These are phyloP conservation scores for Quercus lobata DNA, from an alignment of 331 rosid species.

Conservation along the genomic window DNA sequence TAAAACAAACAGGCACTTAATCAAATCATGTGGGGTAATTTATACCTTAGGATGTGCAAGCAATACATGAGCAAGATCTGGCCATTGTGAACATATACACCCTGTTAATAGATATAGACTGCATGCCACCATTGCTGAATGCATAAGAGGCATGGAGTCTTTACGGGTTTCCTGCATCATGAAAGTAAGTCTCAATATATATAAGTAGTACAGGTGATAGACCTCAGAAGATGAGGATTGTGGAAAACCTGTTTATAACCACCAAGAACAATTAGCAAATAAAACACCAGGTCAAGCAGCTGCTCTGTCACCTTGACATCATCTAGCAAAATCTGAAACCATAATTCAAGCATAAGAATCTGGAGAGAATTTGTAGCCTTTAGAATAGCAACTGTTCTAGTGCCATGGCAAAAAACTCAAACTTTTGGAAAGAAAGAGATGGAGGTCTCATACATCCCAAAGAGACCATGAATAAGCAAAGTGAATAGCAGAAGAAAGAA, in stretches of 20 bases:
- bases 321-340: constrained; percentile 71
- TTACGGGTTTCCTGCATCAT: constrained; percentile 62
- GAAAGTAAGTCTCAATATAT: constrained; percentile 29
- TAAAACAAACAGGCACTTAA: too few species aligned
- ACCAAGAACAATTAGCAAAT: constrained; percentile 61
- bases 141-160: constrained; percentile 45
- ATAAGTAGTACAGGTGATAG: constrained; percentile 10
- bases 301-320: constrained; percentile 76
- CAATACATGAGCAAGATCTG: constrained; percentile 73
- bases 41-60: constrained; percentile 89
- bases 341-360: constrained; percentile 11
- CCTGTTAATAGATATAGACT: constrained; percentile 67
- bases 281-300: constrained; percentile 79
- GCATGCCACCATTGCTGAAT: constrained; percentile 79
- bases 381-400: background rate
- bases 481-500: background rate
- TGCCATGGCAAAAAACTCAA: background rate
- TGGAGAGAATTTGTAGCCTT: background rate
- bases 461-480: background rate
- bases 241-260: constrained; percentile 68
- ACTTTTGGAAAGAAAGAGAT: background rate
- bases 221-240: constrained; percentile 20
- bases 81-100: constrained; percentile 77
- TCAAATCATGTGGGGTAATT: constrained; percentile 4
- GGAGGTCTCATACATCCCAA: background rate